These are phyloP conservation scores for Pichia thaimueangensis DNA, from an alignment of 805 yeast genomes.

Conservation along the genomic window DNA sequence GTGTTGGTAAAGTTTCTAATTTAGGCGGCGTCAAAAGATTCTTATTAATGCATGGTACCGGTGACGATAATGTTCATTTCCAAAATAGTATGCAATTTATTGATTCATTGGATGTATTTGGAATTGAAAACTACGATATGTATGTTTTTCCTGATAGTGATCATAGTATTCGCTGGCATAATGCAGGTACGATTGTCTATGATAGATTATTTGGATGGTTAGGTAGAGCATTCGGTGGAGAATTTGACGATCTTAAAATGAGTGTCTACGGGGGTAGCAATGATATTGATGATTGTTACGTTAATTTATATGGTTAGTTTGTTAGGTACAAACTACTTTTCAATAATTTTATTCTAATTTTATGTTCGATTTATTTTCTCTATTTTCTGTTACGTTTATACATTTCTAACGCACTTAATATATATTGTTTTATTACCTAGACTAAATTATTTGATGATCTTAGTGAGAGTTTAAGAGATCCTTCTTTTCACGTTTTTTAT, in stretches of 20 bases:
- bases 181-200: conserved; percentile 63
- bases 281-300: neutral
- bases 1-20: conserved; percentile 52
- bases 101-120: conserved; percentile 65
- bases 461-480: too few relatives aligned
- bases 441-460: too few relatives aligned
- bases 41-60: conserved; percentile 90
- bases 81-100: conserved; percentile 78
- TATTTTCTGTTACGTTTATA: too few relatives aligned
- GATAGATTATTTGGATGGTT: conserved; percentile 66
- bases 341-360: too few relatives aligned
- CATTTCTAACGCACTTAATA: too few relatives aligned
- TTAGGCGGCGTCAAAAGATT: conserved; percentile 60
- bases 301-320: conserved; percentile 19
- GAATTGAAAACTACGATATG: conserved; percentile 76
- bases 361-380: too few relatives aligned
- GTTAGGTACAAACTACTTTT: too few relatives aligned
- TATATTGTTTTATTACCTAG: too few relatives aligned
- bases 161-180: conserved; percentile 66
- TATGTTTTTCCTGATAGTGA: conserved; percentile 79
- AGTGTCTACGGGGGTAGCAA: neutral
- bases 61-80: conserved; percentile 95
- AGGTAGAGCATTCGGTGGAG: conserved; percentile 50
- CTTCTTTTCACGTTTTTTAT: too few relatives aligned
- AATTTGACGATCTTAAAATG: conserved; percentile 26